These are phyloP conservation scores for Mycena vulgaris DNA, from an alignment of 768 basidiomycete genomes.

Conservation along the genomic window DNA sequence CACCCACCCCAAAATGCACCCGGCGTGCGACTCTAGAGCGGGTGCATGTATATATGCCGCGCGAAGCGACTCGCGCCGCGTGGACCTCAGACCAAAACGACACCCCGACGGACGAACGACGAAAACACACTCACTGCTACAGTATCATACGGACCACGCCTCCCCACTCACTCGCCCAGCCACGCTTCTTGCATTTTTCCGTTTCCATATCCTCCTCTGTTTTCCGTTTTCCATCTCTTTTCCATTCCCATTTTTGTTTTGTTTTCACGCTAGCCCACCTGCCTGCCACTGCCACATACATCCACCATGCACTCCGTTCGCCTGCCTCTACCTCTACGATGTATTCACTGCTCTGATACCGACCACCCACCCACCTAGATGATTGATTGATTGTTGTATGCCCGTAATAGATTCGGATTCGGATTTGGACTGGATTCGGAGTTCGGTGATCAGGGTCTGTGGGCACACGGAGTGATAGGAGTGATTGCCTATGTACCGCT, in stretches of 20 bases:
- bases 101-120: slow-evolving; percentile 23
- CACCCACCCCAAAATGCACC: slow-evolving; percentile 30
- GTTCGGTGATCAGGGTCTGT: too few relatives aligned
- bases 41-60: slow-evolving; percentile 2
- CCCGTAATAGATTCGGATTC: slow-evolving; percentile 17
- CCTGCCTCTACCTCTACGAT: too few relatives aligned
- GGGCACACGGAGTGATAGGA: too few relatives aligned
- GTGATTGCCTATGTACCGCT: slow-evolving; percentile 17
- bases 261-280: not conserved
- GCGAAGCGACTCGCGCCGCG: too few relatives aligned
- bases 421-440: not conserved
- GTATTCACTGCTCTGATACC: slow-evolving; percentile 16
- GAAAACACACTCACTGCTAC: slow-evolving; percentile 15
- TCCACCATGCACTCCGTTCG: slow-evolving; percentile 14
- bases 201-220: too few relatives aligned
- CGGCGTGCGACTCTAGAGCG: slow-evolving; percentile 35
- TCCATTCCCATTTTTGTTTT: not conserved
- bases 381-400: slow-evolving; percentile 26
- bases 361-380: slow-evolving; percentile 12
- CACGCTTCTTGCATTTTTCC: slow-evolving; percentile 21
- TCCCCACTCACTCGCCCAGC: not conserved
- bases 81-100: not conserved
- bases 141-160: too few relatives aligned
- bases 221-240: too few relatives aligned
- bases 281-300: not conserved